These are phyloP conservation scores for Penicillium argentinense DNA, from an alignment of 495 filamentous ascomycete species.

Conservation along the genomic window DNA sequence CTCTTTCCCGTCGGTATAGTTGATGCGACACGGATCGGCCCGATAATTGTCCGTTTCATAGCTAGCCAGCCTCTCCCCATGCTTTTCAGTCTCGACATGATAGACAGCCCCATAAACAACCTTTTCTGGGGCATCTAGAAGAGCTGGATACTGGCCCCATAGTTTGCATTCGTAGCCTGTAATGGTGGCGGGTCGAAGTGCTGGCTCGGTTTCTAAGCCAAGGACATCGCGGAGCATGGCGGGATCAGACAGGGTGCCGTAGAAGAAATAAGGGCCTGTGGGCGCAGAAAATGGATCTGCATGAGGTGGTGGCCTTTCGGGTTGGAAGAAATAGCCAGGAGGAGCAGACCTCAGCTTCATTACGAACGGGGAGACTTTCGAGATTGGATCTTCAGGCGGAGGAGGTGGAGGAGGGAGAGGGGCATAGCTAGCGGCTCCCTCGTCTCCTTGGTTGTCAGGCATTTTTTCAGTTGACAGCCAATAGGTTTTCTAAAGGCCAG, in stretches of 20 bases:
- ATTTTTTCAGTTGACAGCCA: too few relatives aligned
- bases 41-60: slow-evolving; percentile 33
- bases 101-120: slow-evolving; percentile 25
- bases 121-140: slow-evolving; percentile 18
- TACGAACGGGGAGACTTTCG: slow-evolving; percentile 16
- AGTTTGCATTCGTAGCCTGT: slow-evolving; percentile 9
- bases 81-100: slow-evolving; percentile 20
- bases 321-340: slow-evolving; percentile 14
- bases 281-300: slow-evolving; percentile 3
- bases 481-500: too few relatives aligned
- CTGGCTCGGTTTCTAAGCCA: slow-evolving; percentile 1
- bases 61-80: slow-evolving; percentile 21
- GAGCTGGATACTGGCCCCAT: slow-evolving; percentile 28
- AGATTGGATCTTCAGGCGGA: slow-evolving; percentile 8
- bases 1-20: slow-evolving; percentile 24
- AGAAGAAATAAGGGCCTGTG: slow-evolving; percentile 17
- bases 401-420: slow-evolving; percentile 11
- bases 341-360: slow-evolving; percentile 11
- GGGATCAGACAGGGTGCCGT: slow-evolving; percentile 22
- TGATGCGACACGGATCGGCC: slow-evolving; percentile 20
- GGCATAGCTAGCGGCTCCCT: neutral
- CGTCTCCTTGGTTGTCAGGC: slow-evolving; percentile 15
- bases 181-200: slow-evolving; percentile 1
- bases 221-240: slow-evolving; percentile 7
- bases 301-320: slow-evolving; percentile 5